Percentiles rank a stretch among this genome's conserved stretches.
These are phyloP conservation scores for Dicorynia guianensis DNA, from an alignment of 306 rosid species.

Conservation along the genomic window DNA sequence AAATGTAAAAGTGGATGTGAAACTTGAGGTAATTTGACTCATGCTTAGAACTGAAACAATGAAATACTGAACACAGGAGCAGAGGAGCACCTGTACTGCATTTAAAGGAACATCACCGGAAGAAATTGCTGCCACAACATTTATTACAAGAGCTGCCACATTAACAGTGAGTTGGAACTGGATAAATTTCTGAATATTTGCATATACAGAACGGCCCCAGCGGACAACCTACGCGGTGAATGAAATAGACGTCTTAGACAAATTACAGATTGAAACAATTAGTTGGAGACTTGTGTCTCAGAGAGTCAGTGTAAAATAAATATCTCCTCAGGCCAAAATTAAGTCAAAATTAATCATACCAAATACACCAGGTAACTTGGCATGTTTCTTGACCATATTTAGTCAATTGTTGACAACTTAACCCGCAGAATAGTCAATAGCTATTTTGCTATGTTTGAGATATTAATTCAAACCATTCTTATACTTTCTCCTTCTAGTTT, in stretches of 20 bases:
- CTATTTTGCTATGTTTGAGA: too few relatives aligned
- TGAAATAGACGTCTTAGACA: conserved; percentile 28
- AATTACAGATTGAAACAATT: conserved; percentile 33
- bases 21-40: conserved; percentile 25
- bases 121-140: conserved; percentile 89
- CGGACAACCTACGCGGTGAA: conserved; percentile 81
- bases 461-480: too few relatives aligned
- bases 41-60: conserved; percentile 8
- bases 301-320: background rate
- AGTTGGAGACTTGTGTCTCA: conserved; percentile 13
- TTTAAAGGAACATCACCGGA: conserved; percentile 88
- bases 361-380: background rate
- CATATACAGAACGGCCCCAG: conserved; percentile 99
- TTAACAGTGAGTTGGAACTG: conserved; percentile 98
- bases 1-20: conserved; percentile 27
- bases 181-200: conserved; percentile 96
- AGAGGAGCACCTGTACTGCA: conserved; percentile 80
- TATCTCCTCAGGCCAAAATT: conserved; percentile 32
- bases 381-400: background rate
- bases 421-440: too few relatives aligned
- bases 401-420: too few relatives aligned
- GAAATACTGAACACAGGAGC: conserved; percentile 11
- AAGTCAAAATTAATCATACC: conserved; percentile 11
- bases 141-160: conserved; percentile 95
- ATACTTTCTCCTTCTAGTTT: too few relatives aligned